phyloP scores from a whole-genome alignment of 257 asterid genomes.

The Ballota nigra region DNA sequence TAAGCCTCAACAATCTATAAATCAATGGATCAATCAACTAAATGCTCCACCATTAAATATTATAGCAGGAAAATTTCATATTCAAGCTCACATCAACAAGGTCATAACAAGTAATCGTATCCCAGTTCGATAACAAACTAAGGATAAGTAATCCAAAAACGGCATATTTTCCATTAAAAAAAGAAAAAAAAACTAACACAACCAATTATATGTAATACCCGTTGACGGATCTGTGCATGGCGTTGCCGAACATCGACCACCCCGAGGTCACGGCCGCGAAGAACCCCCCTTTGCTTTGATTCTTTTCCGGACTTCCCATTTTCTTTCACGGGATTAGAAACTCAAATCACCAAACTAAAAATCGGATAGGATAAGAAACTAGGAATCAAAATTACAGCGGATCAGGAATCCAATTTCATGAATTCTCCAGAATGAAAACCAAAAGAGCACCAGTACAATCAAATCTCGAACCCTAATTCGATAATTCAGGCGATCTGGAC shows the following conservation, averaged over 20 bases:
- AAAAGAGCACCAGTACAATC: not conserved
- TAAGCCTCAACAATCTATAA: slow-evolving; percentile 11
- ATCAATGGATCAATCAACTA: slow-evolving; percentile 14
- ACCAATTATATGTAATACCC: slow-evolving; percentile 43
- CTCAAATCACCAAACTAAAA: slow-evolving; percentile 13
- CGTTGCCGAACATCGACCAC: slow-evolving; percentile 55
- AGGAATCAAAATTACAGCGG: not conserved
- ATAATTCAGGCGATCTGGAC: slow-evolving; percentile 22
- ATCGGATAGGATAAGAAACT: not conserved
- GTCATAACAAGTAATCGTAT: slow-evolving; percentile 1
- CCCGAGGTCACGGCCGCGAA: slow-evolving; percentile 68
- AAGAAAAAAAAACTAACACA: not conserved
- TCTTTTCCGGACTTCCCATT: slow-evolving; percentile 54
- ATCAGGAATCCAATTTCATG: slow-evolving; percentile 5
- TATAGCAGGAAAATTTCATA: slow-evolving; percentile 17
- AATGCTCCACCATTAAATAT: slow-evolving; percentile 10
- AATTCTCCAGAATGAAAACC: slow-evolving; percentile 8
- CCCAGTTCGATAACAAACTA: slow-evolving; percentile 1
- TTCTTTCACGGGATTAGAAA: slow-evolving; percentile 22
- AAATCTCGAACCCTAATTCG: slow-evolving; percentile 32
- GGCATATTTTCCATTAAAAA: not conserved
- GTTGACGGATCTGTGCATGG: slow-evolving; percentile 68
- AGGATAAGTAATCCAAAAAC: not conserved
- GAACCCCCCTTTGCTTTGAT: slow-evolving; percentile 57
- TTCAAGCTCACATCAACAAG: slow-evolving; percentile 11